Evolutionary conservation across 306 rosid species (phyloP), one percentile per base, ranked within the genome.

Genomic region (Luffa acutangula): DNA sequence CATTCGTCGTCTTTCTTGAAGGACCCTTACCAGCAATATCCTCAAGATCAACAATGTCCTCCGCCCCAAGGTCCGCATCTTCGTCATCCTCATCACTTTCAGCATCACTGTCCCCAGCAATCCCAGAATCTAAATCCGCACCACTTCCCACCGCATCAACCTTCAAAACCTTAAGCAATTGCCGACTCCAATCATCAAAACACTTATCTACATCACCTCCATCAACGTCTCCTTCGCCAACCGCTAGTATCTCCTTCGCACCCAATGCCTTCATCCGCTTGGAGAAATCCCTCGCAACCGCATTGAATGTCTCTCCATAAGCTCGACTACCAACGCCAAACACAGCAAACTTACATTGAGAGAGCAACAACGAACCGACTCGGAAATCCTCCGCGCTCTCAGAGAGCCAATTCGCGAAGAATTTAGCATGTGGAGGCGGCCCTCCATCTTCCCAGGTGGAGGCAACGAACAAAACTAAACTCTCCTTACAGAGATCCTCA

Each of bases 1-100:
- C 88, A 33, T 79, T 15, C 45, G 52, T 87, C 1, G 87, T 31
- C 80, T 86, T 92, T 85, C 91, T 89, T 4, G 91, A 85, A 75
- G 97, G 97, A 20, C 82, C 96, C 87, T 95, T 93, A 62, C 99
- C 99, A 17, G 94, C 99, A 87, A 95, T 90, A 75, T 95, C 99
- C 85, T 95, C 99, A 51, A 95, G 94, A 86, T 95, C 99, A 87
- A 93, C 94, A 77, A 94, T 85, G 5, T 88, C 96, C 56, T 83
- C 91, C 65, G 7, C 83, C 34, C 59, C 84, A 5, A 83, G 85
- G 39, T 86, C 84, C 3, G 81, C 85, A 80, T 86, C 89, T 56
- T 86, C 89, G 31, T 89, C 96, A 6, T 88, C 89, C 31, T 80
- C 89, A 42, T 11, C 73, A n/a, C 86, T 81, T 80, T 83, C 89